Conservation (phyloP, 2,329 filamentous ascomycete species). For the Phyllosticta citrichinensis region DNA sequence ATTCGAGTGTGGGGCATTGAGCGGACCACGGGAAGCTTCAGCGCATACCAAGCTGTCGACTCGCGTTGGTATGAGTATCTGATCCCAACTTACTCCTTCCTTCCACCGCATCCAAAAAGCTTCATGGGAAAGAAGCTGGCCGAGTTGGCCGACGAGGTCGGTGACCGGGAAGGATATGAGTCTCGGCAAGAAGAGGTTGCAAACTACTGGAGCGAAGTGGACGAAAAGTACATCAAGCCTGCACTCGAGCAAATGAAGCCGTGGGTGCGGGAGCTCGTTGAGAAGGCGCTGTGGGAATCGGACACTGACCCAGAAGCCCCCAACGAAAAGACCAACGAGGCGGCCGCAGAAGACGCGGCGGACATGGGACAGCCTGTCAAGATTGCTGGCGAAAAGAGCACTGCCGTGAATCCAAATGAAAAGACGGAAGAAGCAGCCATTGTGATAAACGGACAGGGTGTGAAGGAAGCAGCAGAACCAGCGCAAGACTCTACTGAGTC, state of each 20-base stretch:
- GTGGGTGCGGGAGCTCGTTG: constrained; percentile 51
- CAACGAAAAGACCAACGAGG: constrained; percentile 26
- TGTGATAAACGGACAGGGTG: constrained; percentile 18
- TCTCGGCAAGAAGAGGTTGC: constrained; percentile 66
- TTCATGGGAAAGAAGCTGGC: constrained; percentile 75
- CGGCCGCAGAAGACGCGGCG: constrained; percentile 24
- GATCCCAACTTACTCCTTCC: constrained; percentile 82
- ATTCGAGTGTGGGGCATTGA: constrained; percentile 94
- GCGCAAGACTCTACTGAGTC: background rate
- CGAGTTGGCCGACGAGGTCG: constrained; percentile 64
- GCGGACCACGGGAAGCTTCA: constrained; percentile 82
- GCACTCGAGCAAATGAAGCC: constrained; percentile 52
- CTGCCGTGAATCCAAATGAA: constrained; percentile 10
- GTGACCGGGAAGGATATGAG: constrained; percentile 58
- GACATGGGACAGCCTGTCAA: constrained; percentile 11
- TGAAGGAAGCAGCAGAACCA: background rate
- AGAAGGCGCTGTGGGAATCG: constrained; percentile 47
- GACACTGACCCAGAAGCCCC: constrained; percentile 17
- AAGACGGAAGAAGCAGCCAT: constrained; percentile 22
- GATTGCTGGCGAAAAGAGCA: background rate
- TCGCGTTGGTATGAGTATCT: constrained; percentile 96
- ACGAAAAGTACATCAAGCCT: constrained; percentile 70
- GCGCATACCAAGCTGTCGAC: constrained; percentile 89
- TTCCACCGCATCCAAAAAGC: constrained; percentile 84
- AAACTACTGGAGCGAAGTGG: constrained; percentile 72